phyloP scores from a whole-genome alignment of 768 basidiomycete genomes.

The Amanita fuliginea region DNA sequence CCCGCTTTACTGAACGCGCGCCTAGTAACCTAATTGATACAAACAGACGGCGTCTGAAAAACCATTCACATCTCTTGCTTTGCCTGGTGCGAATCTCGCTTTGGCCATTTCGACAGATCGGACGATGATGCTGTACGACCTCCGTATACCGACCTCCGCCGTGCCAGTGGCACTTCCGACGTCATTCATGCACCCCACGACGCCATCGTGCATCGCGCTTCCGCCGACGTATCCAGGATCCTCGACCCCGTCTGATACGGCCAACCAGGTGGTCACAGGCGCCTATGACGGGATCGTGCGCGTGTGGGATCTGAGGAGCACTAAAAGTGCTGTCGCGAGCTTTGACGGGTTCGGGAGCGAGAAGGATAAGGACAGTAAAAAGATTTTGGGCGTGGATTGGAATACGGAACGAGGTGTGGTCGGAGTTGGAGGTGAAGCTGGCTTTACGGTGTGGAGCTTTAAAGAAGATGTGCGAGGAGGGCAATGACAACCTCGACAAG shows the following conservation, averaged over 20 bases:
- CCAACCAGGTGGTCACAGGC: conserved; percentile 56
- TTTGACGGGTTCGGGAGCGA: conserved; percentile 33
- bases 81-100: conserved; percentile 32
- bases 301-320: conserved; percentile 70
- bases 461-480: conserved; percentile 1
- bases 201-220: conserved; percentile 47
- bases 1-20: neutral
- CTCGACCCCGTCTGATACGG: conserved; percentile 8
- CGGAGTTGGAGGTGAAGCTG: conserved; percentile 53
- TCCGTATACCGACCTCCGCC: conserved; percentile 32
- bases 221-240: conserved; percentile 10
- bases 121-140: conserved; percentile 60
- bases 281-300: conserved; percentile 71
- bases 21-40: too few species aligned
- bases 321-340: conserved; percentile 49
- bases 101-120: conserved; percentile 68
- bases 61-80: conserved; percentile 58
- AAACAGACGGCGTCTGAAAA: conserved; percentile 68
- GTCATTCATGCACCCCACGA: conserved; percentile 48
- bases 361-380: conserved; percentile 36
- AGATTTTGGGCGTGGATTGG: conserved; percentile 54
- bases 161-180: conserved; percentile 19
- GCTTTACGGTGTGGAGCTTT: conserved; percentile 47
- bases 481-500: neutral
- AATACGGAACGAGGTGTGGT: conserved; percentile 31